Evolutionary conservation across 108 stramenopile genomes (phyloP).

Genomic region (Craspedostauros australis): DNA sequence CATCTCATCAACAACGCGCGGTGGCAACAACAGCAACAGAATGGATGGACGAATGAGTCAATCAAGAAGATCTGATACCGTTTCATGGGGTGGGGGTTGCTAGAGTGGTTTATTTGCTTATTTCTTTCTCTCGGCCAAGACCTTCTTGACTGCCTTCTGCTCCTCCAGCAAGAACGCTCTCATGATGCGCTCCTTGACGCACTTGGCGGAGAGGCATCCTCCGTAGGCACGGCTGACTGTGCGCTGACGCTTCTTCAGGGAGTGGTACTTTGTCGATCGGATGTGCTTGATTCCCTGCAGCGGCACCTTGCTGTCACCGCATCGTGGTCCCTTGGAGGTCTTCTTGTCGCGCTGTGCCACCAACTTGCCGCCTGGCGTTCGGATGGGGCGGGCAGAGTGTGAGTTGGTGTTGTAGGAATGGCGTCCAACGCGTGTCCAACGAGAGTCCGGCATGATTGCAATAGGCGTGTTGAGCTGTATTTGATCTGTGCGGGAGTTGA

Average conservation of each 20-base stretch:
- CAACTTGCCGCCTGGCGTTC: slow-evolving; percentile 91
- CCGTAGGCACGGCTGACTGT: slow-evolving; percentile 98
- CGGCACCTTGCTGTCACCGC: slow-evolving; percentile 85
- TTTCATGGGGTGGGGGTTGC: too few species aligned
- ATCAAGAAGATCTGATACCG: too few species aligned
- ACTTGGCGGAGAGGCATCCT: slow-evolving; percentile 81
- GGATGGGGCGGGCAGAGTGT: slow-evolving; percentile 70
- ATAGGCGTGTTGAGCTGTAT: slow-evolving; percentile 6
- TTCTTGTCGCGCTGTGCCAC: slow-evolving; percentile 88
- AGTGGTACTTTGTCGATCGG: slow-evolving; percentile 46
- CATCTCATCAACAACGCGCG: too few species aligned
- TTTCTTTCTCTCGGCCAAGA: slow-evolving; percentile 86
- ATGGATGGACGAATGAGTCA: too few species aligned
- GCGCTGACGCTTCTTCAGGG: slow-evolving; percentile 92
- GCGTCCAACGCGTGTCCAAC: slow-evolving; percentile 91
- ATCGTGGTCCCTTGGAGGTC: slow-evolving; percentile 85
- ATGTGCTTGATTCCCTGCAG: slow-evolving; percentile 92
- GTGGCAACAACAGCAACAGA: too few species aligned
- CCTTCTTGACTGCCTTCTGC: slow-evolving; percentile 99
- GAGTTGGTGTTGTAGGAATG: slow-evolving; percentile 93
- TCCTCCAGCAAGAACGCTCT: slow-evolving; percentile 99
- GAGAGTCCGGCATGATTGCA: slow-evolving; percentile 76
- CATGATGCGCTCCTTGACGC: slow-evolving; percentile 92
- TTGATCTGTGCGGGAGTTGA: too few species aligned
- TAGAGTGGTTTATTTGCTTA: slow-evolving; percentile 16